Percentiles rank a stretch among this genome's conserved stretches.
phyloP scores from a whole-genome alignment of 2,329 filamentous ascomycete genomes.

The Neopestalotiopsis sp. region DNA sequence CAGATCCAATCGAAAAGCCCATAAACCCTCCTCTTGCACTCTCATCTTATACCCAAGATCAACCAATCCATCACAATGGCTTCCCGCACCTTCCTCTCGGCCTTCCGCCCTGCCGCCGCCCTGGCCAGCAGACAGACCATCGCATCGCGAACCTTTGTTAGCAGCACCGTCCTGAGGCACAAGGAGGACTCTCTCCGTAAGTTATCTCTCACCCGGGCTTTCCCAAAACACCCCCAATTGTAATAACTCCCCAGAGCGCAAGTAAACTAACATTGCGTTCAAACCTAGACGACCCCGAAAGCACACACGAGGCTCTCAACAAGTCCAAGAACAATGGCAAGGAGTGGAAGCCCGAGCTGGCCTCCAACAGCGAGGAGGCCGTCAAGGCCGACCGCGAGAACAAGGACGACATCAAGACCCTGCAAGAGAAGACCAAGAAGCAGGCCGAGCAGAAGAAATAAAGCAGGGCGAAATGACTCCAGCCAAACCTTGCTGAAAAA shows the following conservation, averaged over 20 bases:
- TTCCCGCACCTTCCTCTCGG: slow-evolving; percentile 20
- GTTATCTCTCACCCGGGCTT: not conserved
- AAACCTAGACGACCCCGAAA: not conserved
- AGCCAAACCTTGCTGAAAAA: slow-evolving; percentile 45
- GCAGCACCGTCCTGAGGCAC: slow-evolving; percentile 21
- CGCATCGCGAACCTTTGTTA: slow-evolving; percentile 21
- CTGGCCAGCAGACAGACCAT: slow-evolving; percentile 20
- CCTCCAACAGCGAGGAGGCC: slow-evolving; percentile 79
- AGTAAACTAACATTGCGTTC: not conserved
- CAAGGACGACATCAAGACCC: slow-evolving; percentile 47
- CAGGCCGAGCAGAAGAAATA: slow-evolving; percentile 50
- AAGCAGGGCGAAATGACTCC: slow-evolving; percentile 54
- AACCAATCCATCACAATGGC: slow-evolving; percentile 20
- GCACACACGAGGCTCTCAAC: slow-evolving; percentile 50
- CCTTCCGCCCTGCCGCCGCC: slow-evolving; percentile 18
- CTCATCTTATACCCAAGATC: not conserved
- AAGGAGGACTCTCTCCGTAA: slow-evolving; percentile 23
- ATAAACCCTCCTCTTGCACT: not conserved
- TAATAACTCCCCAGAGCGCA: not conserved
- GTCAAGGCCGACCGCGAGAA: slow-evolving; percentile 70
- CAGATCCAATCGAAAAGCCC: not conserved
- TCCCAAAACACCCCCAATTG: not conserved
- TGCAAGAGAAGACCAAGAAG: slow-evolving; percentile 66
- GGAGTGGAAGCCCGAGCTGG: slow-evolving; percentile 81
- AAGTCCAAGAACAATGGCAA: slow-evolving; percentile 73